Conservation (phyloP, 768 basidiomycete genomes). For the Leucosporidium yakuticum region DNA sequence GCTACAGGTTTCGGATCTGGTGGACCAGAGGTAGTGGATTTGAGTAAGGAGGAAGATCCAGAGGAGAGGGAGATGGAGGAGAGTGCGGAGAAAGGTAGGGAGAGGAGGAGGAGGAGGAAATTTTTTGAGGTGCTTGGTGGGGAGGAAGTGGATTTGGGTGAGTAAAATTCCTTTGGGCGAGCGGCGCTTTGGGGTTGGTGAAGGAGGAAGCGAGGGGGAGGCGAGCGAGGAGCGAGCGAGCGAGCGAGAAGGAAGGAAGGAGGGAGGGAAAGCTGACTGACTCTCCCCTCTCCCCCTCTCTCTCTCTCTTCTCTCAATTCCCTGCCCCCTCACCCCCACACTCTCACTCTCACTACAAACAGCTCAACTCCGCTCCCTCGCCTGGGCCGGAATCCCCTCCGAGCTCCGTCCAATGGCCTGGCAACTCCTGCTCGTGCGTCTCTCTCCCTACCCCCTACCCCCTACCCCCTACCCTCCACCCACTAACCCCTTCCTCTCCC, state of each 20-base stretch:
- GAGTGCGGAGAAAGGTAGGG: conserved; percentile 20
- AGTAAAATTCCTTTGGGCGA: conserved; percentile 37
- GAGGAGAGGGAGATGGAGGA: conserved; percentile 8
- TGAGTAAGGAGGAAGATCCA: conserved; percentile 4
- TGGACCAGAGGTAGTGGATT: conserved; percentile 17
- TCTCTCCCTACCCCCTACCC: not conserved
- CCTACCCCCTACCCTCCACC: too few species aligned
- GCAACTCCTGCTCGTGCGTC: conserved; percentile 81
- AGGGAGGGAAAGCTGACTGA: too few species aligned
- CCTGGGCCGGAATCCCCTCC: conserved; percentile 87
- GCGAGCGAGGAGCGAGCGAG: too few species aligned
- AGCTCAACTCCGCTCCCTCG: conserved; percentile 81
- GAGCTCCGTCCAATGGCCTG: conserved; percentile 86
- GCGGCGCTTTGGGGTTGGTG: not conserved
- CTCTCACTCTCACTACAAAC: too few species aligned
- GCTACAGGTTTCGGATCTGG: conserved; percentile 6
- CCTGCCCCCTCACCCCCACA: not conserved
- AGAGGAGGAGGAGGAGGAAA: conserved; percentile 45
- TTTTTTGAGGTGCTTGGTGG: conserved; percentile 71
- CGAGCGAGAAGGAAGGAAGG: too few species aligned
- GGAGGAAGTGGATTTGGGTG: conserved; percentile 76
- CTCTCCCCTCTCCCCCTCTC: too few species aligned
- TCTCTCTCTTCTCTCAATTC: not conserved
- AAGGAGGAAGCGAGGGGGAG: too few species aligned
- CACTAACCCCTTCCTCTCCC: not conserved